Percentiles rank a stretch among this genome's conserved stretches.
phyloP scores from a whole-genome alignment of 306 rosid genomes.

The Sophora flavescens region DNA sequence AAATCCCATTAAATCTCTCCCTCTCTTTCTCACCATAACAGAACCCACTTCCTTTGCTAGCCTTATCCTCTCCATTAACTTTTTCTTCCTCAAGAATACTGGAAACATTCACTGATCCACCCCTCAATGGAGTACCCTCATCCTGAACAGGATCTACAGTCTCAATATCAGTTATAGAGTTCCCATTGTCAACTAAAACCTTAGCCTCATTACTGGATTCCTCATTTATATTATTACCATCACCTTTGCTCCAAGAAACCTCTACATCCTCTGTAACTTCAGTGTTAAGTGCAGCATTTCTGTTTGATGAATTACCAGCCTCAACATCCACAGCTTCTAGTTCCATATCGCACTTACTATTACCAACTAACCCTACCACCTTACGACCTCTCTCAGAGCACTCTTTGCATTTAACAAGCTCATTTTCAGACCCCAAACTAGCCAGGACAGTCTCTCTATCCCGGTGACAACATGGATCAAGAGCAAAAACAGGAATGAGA shows the following conservation, averaged over 20 bases:
- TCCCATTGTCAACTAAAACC: conserved; percentile 40
- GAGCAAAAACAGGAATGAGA: conserved; percentile 86
- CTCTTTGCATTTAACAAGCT: conserved; percentile 75
- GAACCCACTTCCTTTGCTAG: conserved; percentile 54
- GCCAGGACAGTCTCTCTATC: conserved; percentile 93
- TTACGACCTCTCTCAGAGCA: conserved; percentile 95
- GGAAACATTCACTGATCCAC: conserved; percentile 47
- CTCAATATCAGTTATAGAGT: conserved; percentile 52
- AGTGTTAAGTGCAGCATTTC: conserved; percentile 39
- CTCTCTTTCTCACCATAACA: conserved; percentile 75
- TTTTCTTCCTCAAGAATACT: conserved; percentile 46
- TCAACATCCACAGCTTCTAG: conserved; percentile 50
- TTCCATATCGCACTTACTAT: conserved; percentile 63
- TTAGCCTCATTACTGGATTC: conserved; percentile 45
- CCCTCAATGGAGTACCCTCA: conserved; percentile 41
- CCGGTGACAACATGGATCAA: conserved; percentile 82
- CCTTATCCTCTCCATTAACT: conserved; percentile 51
- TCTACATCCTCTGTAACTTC: conserved; percentile 43
- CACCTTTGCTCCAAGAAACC: conserved; percentile 46
- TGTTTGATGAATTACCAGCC: conserved; percentile 54
- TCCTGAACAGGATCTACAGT: conserved; percentile 36
- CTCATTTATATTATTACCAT: conserved; percentile 26
- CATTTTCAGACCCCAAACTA: conserved; percentile 82
- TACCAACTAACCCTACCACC: conserved; percentile 79
- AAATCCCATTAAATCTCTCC: conserved; percentile 76